phyloP scores from a whole-genome alignment of 2,329 filamentous ascomycete genomes.

The Botrytis deweyae region DNA sequence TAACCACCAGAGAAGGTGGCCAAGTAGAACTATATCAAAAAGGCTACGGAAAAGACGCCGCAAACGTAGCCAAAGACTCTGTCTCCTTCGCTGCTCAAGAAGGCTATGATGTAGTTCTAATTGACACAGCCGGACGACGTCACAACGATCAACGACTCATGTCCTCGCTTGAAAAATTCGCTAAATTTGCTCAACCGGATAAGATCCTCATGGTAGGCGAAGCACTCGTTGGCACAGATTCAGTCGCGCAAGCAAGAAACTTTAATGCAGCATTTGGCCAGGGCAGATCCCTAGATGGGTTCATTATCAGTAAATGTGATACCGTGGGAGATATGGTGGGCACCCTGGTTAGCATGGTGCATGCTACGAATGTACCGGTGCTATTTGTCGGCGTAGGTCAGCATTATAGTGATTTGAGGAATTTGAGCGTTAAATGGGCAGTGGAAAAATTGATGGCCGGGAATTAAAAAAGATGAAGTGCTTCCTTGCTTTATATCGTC shows the following conservation, averaged over 20 bases:
- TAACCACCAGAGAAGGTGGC: slow-evolving; percentile 79
- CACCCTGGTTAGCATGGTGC: slow-evolving; percentile 93
- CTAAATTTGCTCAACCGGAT: slow-evolving; percentile 91
- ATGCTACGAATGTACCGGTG: slow-evolving; percentile 94
- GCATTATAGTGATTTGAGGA: slow-evolving; percentile 67
- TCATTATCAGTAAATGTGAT: slow-evolving; percentile 98
- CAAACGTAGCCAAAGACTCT: slow-evolving; percentile 90
- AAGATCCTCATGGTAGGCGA: slow-evolving; percentile 97
- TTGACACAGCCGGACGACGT: slow-evolving; percentile 90
- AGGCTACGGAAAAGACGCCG: slow-evolving; percentile 96
- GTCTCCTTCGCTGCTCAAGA: slow-evolving; percentile 75
- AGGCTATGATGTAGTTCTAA: slow-evolving; percentile 88
- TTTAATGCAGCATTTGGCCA: slow-evolving; percentile 92
- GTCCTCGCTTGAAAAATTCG: slow-evolving; percentile 96
- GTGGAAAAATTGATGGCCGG: slow-evolving; percentile 60
- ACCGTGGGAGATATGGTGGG: slow-evolving; percentile 94
- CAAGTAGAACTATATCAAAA: slow-evolving; percentile 91
- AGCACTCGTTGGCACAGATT: slow-evolving; percentile 91
- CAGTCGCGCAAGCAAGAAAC: slow-evolving; percentile 91
- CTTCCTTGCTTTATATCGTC: too few relatives aligned
- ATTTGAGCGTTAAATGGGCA: slow-evolving; percentile 68
- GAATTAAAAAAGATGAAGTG: slow-evolving; percentile 30
- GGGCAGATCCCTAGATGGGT: slow-evolving; percentile 80
- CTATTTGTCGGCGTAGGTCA: slow-evolving; percentile 81
- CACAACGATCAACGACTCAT: slow-evolving; percentile 96